Percentiles rank a stretch among this genome's conserved stretches.
Evolutionary conservation across 805 yeast genomes (phyloP).

Genomic region (Candida dajiaensis): DNA sequence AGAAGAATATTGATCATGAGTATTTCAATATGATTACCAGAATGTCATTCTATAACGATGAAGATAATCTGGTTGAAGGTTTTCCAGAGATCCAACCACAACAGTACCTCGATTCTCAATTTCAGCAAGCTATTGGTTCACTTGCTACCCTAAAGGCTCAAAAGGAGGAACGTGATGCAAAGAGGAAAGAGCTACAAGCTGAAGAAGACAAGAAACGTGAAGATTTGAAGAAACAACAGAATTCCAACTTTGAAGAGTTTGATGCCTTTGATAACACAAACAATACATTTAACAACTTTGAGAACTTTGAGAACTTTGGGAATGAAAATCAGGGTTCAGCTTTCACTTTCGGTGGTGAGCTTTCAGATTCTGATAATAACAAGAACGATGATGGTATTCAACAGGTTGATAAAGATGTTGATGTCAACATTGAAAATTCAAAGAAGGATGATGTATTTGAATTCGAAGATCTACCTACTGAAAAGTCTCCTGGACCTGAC

Average conservation of each 20-base stretch:
- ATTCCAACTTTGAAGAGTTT: slow-evolving; percentile 1
- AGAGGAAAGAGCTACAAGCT: slow-evolving; percentile 14
- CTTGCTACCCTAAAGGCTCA: slow-evolving; percentile 29
- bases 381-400: background rate
- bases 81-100: slow-evolving; percentile 5
- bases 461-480: background rate
- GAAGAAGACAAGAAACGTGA: slow-evolving; percentile 10
- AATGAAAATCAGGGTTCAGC: background rate
- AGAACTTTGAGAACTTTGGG: slow-evolving; percentile 25
- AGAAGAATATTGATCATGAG: slow-evolving; percentile 9
- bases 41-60: slow-evolving; percentile 11
- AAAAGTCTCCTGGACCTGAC: background rate
- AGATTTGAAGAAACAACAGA: slow-evolving; percentile 1
- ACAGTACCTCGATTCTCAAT: slow-evolving; percentile 27
- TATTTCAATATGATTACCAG: slow-evolving; percentile 5
- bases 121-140: slow-evolving; percentile 25
- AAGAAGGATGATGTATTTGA: background rate
- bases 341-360: background rate
- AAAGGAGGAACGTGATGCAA: slow-evolving; percentile 25
- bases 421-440: background rate
- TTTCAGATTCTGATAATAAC: background rate
- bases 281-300: slow-evolving; percentile 25
- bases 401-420: background rate
- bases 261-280: slow-evolving; percentile 17
- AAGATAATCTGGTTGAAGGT: slow-evolving; percentile 3